Evolutionary conservation across 1,139 yeast genomes (phyloP), one percentile per base, ranked within the genome.

Genomic region (Taphrina communis): DNA sequence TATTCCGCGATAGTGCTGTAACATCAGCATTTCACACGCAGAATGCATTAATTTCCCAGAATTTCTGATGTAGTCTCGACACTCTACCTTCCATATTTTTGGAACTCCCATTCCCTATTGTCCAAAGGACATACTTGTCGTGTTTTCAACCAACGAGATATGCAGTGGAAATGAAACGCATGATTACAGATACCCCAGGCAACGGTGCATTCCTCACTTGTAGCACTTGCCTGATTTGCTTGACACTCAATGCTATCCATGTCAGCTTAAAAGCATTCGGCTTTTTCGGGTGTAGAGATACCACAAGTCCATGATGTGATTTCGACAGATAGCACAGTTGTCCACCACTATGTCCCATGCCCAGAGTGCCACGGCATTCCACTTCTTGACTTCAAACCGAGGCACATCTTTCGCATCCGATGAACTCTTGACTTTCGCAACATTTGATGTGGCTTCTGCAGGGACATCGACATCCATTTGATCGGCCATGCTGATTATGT

Each of bases 111-210:
- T 70, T 91, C 96, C 74, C 91, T 87, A 80, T 90, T 93, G 80
- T 94, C 99, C 77, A 95, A 83, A 0, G 99, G 99, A 82, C 99
- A 95, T 42, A 93, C 97, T 72, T 93, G 92, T 80, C 99, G 88
- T n/a, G 97, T 90, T 78, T 89, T 89, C 74, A 95, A 86, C 99
- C 99, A 94, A 75, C 97, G 86, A 66, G 93, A 87, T 74, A 94
- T 95, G 80, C 99, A 94, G 80, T 94, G 99, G 79, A 93, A 83
- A 77, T 91, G 97, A 82, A 91, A 91, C 31, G 96, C 95, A 77
- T 91, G 97, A 76, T 92, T 93, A 80, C 99, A 94, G 68, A 85
- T 85, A 55, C 99, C 99, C 96, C 98, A 93, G 1, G 98, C 98
- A 9, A 97, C 96, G 65, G 90, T 88, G 80, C 99, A 95, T 74